Percentiles rank a stretch among this genome's conserved stretches.
Evolutionary conservation across 148 eudicot species (phyloP).

Genomic region (Rhododendron vialii): DNA sequence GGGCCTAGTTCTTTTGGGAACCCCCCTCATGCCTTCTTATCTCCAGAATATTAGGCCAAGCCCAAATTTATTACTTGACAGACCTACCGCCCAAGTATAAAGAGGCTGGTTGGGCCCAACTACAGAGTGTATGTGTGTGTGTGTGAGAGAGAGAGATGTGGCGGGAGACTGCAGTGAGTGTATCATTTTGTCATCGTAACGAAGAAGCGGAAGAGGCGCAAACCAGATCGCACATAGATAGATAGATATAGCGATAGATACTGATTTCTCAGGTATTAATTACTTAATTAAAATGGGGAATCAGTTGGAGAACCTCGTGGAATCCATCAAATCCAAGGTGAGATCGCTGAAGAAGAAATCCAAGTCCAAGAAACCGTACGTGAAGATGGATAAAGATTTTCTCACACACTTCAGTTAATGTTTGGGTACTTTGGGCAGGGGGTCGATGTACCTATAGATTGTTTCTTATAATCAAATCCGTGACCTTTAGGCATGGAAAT

Average conservation of each 20-base stretch:
- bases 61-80: neutral
- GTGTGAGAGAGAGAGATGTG: too few species aligned
- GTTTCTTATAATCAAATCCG: too few species aligned
- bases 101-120: neutral
- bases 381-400: slow-evolving; percentile 65
- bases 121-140: too few species aligned
- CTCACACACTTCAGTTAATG: too few species aligned
- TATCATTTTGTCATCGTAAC: too few species aligned
- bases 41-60: neutral
- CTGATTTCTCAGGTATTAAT: too few species aligned
- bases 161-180: too few species aligned
- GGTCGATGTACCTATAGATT: too few species aligned
- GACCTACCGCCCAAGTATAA: neutral
- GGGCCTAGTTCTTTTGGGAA: neutral
- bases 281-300: slow-evolving; percentile 31
- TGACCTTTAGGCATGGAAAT: too few species aligned
- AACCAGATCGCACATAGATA: too few species aligned
- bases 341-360: slow-evolving; percentile 41
- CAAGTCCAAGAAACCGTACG: slow-evolving; percentile 44
- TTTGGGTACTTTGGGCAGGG: too few species aligned
- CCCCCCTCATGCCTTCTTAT: neutral
- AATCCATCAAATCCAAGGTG: slow-evolving; percentile 58
- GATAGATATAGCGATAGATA: neutral
- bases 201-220: too few species aligned
- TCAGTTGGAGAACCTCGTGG: slow-evolving; percentile 49